These are phyloP conservation scores for Periconia macrospinosa DNA, from an alignment of 2,329 filamentous ascomycete genomes.

Conservation along the genomic window DNA sequence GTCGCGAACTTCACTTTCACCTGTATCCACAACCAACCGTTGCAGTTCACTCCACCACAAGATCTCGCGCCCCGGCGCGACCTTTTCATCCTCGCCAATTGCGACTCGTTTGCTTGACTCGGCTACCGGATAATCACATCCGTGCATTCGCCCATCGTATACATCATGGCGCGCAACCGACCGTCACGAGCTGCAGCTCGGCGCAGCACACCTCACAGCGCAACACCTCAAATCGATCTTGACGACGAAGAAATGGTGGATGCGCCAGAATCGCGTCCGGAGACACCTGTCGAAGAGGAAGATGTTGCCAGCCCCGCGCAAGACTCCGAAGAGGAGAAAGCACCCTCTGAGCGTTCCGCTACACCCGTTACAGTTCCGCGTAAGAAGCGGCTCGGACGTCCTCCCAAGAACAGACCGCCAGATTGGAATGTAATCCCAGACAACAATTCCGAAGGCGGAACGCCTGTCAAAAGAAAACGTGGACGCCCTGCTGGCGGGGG, in stretches of 20 bases:
- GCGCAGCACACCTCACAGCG: slow-evolving; percentile 42
- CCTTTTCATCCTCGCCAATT: neutral
- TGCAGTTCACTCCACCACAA: neutral
- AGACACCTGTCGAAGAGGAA: slow-evolving; percentile 52
- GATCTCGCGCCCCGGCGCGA: neutral
- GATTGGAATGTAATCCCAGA: slow-evolving; percentile 66
- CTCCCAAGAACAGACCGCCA: slow-evolving; percentile 80
- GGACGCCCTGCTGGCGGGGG: slow-evolving; percentile 56
- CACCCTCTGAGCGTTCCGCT: slow-evolving; percentile 49
- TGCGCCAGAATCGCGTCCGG: slow-evolving; percentile 34
- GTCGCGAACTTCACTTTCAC: slow-evolving; percentile 13
- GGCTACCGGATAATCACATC: neutral
- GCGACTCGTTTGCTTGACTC: neutral
- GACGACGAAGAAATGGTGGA: slow-evolving; percentile 41
- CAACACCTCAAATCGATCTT: slow-evolving; percentile 39
- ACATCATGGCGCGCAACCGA: slow-evolving; percentile 39
- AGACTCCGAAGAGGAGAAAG: slow-evolving; percentile 55
- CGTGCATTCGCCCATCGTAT: neutral
- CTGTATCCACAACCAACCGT: neutral
- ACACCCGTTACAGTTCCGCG: slow-evolving; percentile 61
- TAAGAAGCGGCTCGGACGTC: slow-evolving; percentile 77
- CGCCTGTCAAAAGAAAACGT: slow-evolving; percentile 52
- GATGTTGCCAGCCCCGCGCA: slow-evolving; percentile 45
- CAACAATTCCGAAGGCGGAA: slow-evolving; percentile 52
- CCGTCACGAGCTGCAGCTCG: slow-evolving; percentile 43